A percentile compares a stretch with the other conserved stretches of the same genome.
Evolutionary conservation across 768 basidiomycete genomes (phyloP).

Genomic region (Naganishia friedmannii): DNA sequence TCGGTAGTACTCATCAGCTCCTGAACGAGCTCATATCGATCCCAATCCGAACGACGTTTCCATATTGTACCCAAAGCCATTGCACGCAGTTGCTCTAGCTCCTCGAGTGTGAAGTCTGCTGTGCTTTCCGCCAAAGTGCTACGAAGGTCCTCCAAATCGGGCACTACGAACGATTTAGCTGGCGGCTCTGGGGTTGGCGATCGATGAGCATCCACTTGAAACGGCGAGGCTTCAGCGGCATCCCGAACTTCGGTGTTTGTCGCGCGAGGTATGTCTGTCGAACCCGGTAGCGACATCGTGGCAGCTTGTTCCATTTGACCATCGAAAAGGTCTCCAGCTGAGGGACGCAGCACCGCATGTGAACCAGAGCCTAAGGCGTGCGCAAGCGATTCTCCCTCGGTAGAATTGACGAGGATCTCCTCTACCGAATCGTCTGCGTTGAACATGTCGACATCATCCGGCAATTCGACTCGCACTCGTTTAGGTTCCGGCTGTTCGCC

Average conservation of each 20-base stretch:
- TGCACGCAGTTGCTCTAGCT: slow-evolving; percentile 90
- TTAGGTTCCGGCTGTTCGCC: slow-evolving; percentile 21
- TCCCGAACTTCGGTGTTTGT: background rate
- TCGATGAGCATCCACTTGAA: background rate
- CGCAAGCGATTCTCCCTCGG: background rate
- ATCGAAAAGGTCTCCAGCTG: background rate
- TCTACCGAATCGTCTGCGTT: background rate
- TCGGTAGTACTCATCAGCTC: slow-evolving; percentile 62
- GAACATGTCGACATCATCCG: slow-evolving; percentile 22
- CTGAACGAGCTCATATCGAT: slow-evolving; percentile 64
- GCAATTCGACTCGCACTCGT: background rate
- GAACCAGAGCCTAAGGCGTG: background rate
- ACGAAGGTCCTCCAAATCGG: slow-evolving; percentile 58
- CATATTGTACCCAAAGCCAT: slow-evolving; percentile 76
- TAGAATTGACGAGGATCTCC: background rate
- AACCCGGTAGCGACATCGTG: slow-evolving; percentile 10
- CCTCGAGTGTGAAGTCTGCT: slow-evolving; percentile 67
- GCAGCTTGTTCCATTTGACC: slow-evolving; percentile 22
- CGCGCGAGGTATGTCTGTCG: background rate
- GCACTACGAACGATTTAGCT: slow-evolving; percentile 60
- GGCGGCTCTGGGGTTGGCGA: slow-evolving; percentile 10
- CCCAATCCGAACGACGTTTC: slow-evolving; percentile 77
- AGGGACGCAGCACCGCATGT: slow-evolving; percentile 19
- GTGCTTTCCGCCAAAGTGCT: slow-evolving; percentile 61
- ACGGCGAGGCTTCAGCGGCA: background rate